Base-by-base conservation (phyloP, 2,329 filamentous ascomycete genomes). In the Aspergillus quadrilineatus region DNA sequence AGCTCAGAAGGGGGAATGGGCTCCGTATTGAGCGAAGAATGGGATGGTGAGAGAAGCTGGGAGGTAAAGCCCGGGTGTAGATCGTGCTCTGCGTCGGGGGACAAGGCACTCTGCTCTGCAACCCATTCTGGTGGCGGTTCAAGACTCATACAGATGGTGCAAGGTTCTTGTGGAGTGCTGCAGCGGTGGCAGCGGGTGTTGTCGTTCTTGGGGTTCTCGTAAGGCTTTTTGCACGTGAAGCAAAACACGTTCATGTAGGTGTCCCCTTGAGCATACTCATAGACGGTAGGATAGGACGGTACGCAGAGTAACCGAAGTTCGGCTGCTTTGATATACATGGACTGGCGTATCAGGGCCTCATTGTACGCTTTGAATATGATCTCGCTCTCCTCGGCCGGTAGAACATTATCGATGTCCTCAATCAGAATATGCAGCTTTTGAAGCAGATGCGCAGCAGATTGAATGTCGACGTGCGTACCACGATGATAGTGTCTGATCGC, bases 291-390 rank as follows among this genome's bases (percentile, higher is more conserved):
- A 58, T 84, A 84, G 3, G 73, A 72, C 3, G 82, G 79, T 52
- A 84, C 83, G 49, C 79, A 77, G 37, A 82, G 71, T 43, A 79
- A 76, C 28, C 85, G 81, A n/a, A 87, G 70, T 34, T 80, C 75
- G 8, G 82, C 81, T 4, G 84, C 83, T 60, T 76, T 74, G 14
- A 75, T 57, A 45, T 73, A 71, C 73, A 77, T 75, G n/a, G 69
- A 71, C 46, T 76, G 74, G 34, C 74, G 70, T 29, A 76, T 60
- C 9, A 87, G 74, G 55, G 82, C 81, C 49, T 80, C 78, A 67
- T 87, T 82, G 67, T 86, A 86, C 3, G 79, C 74, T 41, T 79
- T 75, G 42, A 85, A 77, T 42, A 85, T 80, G 45, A 76, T 73
- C 65, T 85, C 82, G 48, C 81, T 75, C 63, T 85, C 81, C 51